Evolutionary conservation across 208 protist species (phyloP), one percentile per base, ranked within the genome.

Genomic region (Trypanosoma boissoni): DNA sequence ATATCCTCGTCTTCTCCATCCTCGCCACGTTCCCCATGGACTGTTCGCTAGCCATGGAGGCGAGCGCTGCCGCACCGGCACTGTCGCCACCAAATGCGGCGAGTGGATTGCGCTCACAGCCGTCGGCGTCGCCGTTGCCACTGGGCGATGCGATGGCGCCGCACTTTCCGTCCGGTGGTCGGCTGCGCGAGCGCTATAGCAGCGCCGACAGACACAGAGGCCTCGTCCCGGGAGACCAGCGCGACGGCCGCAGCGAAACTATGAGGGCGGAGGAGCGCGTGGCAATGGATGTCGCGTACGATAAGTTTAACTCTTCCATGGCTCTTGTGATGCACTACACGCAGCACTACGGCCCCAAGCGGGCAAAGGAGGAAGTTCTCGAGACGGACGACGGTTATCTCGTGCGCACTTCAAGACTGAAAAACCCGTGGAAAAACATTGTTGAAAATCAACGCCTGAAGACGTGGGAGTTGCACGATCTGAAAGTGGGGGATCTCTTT

Each of bases 401-500:
- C 24, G 43, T 74, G 18, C 58, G 52, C 3, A 51, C 39, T 31
- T 62, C 68, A 21, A 27, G 49, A 5, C 20, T 74, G 21, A 64
- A 61, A 26, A 74, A 74, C 49, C 68, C 68, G 32, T 74, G 68
- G 68, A 55, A 64, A 28, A 21, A 18, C 18, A 59, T 74, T 50
- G 51, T 74, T 14, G 29, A 68, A 31, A 64, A 74, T 46, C 48
- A 65, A 21, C 45, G 39, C 34, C 18, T 62, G 20, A 74, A 74
- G 21, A 69, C 60, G 16, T 74, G 68, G 68, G 45, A 56, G 27
- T 49, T 74, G 6, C 60, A 37, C 34, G 61, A 74, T 43, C 50
- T 74, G 3, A 65, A 61, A 36, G 61, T 69, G 50, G 61, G 53
- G 2, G 68, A 74, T 64, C 42, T 74, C 7, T 74, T 74, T 51